Conservation (phyloP, 805 yeast species). For the Starmerella apicola region DNA sequence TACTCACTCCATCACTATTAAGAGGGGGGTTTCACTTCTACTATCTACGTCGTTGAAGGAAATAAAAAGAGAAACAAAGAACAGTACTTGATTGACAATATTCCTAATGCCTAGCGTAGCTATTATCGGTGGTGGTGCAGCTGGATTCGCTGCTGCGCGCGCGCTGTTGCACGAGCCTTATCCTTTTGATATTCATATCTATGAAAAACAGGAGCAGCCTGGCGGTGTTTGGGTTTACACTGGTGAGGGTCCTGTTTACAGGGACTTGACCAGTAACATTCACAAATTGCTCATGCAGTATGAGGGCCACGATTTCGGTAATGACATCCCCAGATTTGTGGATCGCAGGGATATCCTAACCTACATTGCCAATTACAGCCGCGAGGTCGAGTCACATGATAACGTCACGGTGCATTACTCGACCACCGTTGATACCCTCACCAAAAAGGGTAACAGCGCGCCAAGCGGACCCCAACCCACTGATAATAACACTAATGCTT, state of each 20-base stretch:
- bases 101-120: slow-evolving; percentile 37
- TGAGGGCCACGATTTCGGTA: slow-evolving; percentile 39
- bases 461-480: too few species aligned
- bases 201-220: slow-evolving; percentile 43
- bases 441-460: slow-evolving; percentile 22
- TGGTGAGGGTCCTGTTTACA: slow-evolving; percentile 43
- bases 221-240: slow-evolving; percentile 76
- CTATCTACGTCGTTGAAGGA: too few species aligned
- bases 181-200: slow-evolving; percentile 40
- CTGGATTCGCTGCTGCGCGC: slow-evolving; percentile 54
- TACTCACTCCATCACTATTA: too few species aligned
- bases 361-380: slow-evolving; percentile 48
- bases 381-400: slow-evolving; percentile 28
- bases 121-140: slow-evolving; percentile 69
- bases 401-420: slow-evolving; percentile 32
- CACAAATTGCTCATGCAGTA: slow-evolving; percentile 56
- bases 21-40: too few species aligned
- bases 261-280: slow-evolving; percentile 57
- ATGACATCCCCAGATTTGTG: slow-evolving; percentile 42
- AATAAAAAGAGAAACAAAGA: too few species aligned
- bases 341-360: slow-evolving; percentile 45
- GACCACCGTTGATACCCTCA: slow-evolving; percentile 37
- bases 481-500: too few species aligned
- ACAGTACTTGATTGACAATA: too few species aligned
- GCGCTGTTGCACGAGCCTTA: slow-evolving; percentile 42